Percentiles rank a stretch among this genome's conserved stretches.
Conservation (phyloP, 2,329 filamentous ascomycete genomes). For the Bipolaris sorokiniana region DNA sequence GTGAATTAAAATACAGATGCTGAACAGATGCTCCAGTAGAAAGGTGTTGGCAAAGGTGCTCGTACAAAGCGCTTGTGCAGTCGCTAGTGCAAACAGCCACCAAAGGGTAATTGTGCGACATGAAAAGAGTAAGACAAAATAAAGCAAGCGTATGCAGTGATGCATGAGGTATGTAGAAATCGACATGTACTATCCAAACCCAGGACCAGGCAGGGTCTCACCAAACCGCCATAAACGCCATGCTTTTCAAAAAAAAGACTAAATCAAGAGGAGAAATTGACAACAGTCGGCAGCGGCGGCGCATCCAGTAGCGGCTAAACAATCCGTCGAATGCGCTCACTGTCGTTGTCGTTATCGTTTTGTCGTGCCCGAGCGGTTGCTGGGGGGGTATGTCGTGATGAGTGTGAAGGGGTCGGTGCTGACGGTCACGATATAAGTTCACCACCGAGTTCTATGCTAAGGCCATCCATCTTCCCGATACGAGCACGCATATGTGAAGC, state of each 20-base stretch:
- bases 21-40: slow-evolving; percentile 16
- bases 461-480: slow-evolving; percentile 57
- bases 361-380: slow-evolving; percentile 27
- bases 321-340: slow-evolving; percentile 14
- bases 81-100: slow-evolving; percentile 20
- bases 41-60: slow-evolving; percentile 24
- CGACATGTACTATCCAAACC: slow-evolving; percentile 9
- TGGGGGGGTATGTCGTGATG: slow-evolving; percentile 12
- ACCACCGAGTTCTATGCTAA: slow-evolving; percentile 71
- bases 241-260: slow-evolving; percentile 27
- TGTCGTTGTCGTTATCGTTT: slow-evolving; percentile 29
- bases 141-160: slow-evolving; percentile 12
- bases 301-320: slow-evolving; percentile 9
- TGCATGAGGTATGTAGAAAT: slow-evolving; percentile 12
- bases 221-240: slow-evolving; percentile 23
- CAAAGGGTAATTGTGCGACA: slow-evolving; percentile 17
- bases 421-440: slow-evolving; percentile 61
- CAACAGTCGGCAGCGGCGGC: background rate
- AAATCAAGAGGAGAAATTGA: slow-evolving; percentile 16
- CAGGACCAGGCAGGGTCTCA: slow-evolving; percentile 3
- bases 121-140: slow-evolving; percentile 1
- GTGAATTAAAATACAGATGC: slow-evolving; percentile 16
- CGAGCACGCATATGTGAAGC: slow-evolving; percentile 49
- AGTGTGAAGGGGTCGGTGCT: slow-evolving; percentile 15
- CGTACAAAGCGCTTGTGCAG: slow-evolving; percentile 33